These are phyloP conservation scores for Lyophyllum shimeji DNA, from an alignment of 768 basidiomycete genomes.

Conservation along the genomic window DNA sequence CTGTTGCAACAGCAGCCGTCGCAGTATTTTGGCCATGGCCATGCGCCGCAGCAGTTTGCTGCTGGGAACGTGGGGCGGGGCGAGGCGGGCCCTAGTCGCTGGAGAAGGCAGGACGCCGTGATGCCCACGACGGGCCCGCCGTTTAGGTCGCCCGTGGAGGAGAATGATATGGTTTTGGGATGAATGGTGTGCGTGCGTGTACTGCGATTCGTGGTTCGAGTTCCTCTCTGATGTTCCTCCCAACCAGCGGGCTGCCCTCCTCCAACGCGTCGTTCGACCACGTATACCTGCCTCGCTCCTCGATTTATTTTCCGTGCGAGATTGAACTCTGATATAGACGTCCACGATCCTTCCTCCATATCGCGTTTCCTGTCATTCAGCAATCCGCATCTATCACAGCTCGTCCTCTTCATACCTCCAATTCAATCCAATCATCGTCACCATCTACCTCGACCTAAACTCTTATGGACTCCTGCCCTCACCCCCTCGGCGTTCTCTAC, in stretches of 20 bases:
- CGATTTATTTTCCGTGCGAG: not conserved
- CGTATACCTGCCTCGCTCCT: not conserved
- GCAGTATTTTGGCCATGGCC: not conserved
- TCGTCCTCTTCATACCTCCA: not conserved
- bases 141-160: slow-evolving; percentile 9
- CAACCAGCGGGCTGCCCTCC: not conserved
- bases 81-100: not conserved
- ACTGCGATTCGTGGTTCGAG: too few relatives aligned
- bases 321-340: not conserved
- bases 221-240: too few relatives aligned
- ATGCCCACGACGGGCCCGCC: not conserved
- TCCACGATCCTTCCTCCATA: not conserved
- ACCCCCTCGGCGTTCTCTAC: not conserved
- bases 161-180: slow-evolving; percentile 20
- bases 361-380: too few relatives aligned
- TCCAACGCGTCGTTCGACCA: not conserved
- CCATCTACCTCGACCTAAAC: not conserved
- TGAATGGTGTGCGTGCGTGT: slow-evolving; percentile 1
- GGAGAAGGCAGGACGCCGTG: slow-evolving; percentile 8
- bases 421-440: not conserved
- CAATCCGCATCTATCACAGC: not conserved
- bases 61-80: not conserved
- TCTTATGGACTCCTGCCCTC: not conserved
- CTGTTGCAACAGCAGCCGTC: slow-evolving; percentile 4
- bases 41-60: not conserved